phyloP scores from a whole-genome alignment of 495 filamentous ascomycete genomes.

The Penicillium flavigenum region DNA sequence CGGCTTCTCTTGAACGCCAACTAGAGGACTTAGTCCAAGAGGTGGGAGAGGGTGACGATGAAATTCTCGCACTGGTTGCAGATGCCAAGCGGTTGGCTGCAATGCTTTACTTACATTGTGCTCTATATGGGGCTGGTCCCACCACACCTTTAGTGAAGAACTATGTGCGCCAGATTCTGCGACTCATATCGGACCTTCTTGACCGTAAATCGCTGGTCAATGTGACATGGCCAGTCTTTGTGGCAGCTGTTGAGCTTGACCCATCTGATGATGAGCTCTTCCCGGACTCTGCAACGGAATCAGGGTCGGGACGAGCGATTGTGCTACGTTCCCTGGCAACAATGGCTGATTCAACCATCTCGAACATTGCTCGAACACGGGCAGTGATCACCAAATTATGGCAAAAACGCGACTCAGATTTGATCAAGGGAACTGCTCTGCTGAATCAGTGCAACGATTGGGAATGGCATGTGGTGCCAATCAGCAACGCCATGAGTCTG shows the following conservation, averaged over 20 bases:
- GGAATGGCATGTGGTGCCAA: conserved; percentile 44
- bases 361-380: conserved; percentile 42
- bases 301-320: conserved; percentile 37
- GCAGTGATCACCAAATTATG: conserved; percentile 45
- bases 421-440: conserved; percentile 27
- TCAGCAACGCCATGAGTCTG: conserved; percentile 44
- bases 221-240: conserved; percentile 48
- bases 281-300: conserved; percentile 18
- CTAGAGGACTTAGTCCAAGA: conserved; percentile 40
- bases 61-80: conserved; percentile 33
- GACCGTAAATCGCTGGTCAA: conserved; percentile 31
- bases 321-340: conserved; percentile 41
- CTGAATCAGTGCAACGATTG: conserved; percentile 37
- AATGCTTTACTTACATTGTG: conserved; percentile 44
- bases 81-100: conserved; percentile 46
- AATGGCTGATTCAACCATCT: conserved; percentile 43
- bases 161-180: conserved; percentile 39
- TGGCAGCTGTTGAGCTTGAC: conserved; percentile 46
- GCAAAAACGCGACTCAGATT: conserved; percentile 43
- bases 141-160: conserved; percentile 36
- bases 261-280: conserved; percentile 41
- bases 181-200: conserved; percentile 36
- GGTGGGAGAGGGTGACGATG: conserved; percentile 33
- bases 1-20: conserved; percentile 31
- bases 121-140: conserved; percentile 40